Evolutionary conservation across 202 grass and related monocot species (phyloP).

Genomic region (Hordeum pubiflorum): DNA sequence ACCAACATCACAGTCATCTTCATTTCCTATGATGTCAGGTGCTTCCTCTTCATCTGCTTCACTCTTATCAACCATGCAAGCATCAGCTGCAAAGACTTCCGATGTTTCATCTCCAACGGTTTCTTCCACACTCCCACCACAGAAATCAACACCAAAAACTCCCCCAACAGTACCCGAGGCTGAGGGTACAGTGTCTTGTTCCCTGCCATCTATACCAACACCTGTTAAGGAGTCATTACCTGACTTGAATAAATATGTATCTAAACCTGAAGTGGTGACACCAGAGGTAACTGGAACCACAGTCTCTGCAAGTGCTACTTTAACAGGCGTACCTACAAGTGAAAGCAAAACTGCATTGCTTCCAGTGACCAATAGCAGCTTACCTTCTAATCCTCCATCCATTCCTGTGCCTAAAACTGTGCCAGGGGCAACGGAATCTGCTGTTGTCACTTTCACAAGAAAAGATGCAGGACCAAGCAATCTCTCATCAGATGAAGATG

Average conservation of each 20-base stretch:
- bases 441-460: conserved; percentile 26
- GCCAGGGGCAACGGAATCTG: conserved; percentile 24
- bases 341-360: conserved; percentile 35
- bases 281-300: conserved; percentile 27
- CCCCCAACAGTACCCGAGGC: conserved; percentile 16
- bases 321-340: conserved; percentile 15
- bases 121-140: conserved; percentile 24
- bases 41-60: conserved; percentile 27
- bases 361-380: conserved; percentile 22
- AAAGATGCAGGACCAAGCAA: conserved; percentile 37
- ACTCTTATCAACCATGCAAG: conserved; percentile 23
- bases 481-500: conserved; percentile 72
- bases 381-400: conserved; percentile 26
- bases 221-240: conserved; percentile 28
- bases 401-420: conserved; percentile 22
- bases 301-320: conserved; percentile 22
- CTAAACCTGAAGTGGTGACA: conserved; percentile 38
- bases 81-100: conserved; percentile 25
- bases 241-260: conserved; percentile 23
- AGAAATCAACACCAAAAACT: conserved; percentile 21
- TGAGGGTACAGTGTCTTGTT: conserved; percentile 15
- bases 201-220: conserved; percentile 22
- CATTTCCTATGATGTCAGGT: conserved; percentile 6
- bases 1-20: conserved; percentile 9
- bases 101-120: conserved; percentile 35